Evolutionary conservation across 192 early-diverging fungal genomes (phyloP), one percentile per base, ranked within the genome.

Genomic region (Entrophospora sp.): DNA sequence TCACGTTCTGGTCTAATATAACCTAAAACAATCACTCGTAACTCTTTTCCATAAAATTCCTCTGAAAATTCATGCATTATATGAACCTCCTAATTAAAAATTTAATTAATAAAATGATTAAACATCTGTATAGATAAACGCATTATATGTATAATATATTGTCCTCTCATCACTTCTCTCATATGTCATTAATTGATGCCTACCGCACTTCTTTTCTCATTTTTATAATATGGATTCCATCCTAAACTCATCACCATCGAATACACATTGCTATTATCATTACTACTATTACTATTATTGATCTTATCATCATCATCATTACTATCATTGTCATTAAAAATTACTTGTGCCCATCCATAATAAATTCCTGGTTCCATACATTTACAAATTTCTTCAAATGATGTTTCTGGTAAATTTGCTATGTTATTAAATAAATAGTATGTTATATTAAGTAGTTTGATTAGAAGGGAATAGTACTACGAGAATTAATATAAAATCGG

Each of bases 241-340:
- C 97, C 97, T 44, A 94, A 84, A 60, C 89, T 92, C 94, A 98
- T 96, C 16, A 97, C 96, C 96, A 99, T 98, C n/a, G 92, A 91
- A 45, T 84, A 83, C 6, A 98, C 86, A 1, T 69, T 63, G 9
- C 67, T 56, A 18, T 6, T 20, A 42, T 71, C 73, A 55, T 31
- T 69, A 4, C 56, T 49, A 14, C 42, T 38, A 27, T 42, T 69
- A 45, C 48, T 64, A 58, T 73, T 64, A 18, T 80, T 85, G n/a
- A 20, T n/a, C n/a, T n/a, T n/a, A n/a, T n/a, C n/a, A n/a, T n/a
- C n/a, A n/a, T n/a, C n/a, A n/a, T n/a, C n/a, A n/a, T n/a, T n/a
- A n/a, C n/a, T n/a, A n/a, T n/a, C n/a, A n/a, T n/a, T n/a, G n/a
- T n/a, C n/a, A n/a, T n/a, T n/a, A n/a, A n/a, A n/a, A n/a, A n/a